Evolutionary conservation across 2,329 filamentous ascomycete genomes (phyloP), one percentile per base, ranked within the genome.

Genomic region (Sporothrix humicola): DNA sequence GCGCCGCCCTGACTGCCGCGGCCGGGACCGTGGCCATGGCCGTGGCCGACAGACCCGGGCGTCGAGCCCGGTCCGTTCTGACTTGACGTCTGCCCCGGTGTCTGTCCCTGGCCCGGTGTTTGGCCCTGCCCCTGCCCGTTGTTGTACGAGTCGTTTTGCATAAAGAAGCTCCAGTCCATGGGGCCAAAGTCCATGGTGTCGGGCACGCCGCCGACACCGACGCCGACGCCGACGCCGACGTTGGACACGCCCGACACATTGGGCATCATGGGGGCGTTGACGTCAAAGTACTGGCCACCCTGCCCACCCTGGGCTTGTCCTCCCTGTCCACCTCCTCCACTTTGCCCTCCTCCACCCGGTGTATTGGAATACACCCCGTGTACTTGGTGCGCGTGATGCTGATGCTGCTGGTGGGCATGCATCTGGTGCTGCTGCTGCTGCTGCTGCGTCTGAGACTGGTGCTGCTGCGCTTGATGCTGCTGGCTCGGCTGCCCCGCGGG

Each of bases 161-260:
- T 81, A 69, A 87, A 79, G 52, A 84, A 84, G 42, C 82, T 83
- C 85, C 85, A 87, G 76, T 87, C 85, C 84, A 87, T 84, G 44
- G 84, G 76, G 0, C 76, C 77, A 63, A 80, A 77, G 58, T 81
- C 81, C 63, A 80, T 73, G 50, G 73, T 71, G 6, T 74, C 76
- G 31, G 74, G 77, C 3, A 75, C 73, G 17, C 52, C 52, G 52
- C 52, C 17, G 52, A 54, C 52, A 56, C 12, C 5, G 31, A 75
- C 72, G 17, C 54, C 69, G 63, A 75, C 72, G 15, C 54, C 68
- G 61, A 65, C 61, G 9, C 37, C 44, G 59, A 78, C 79, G 37
- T 3, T 37, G 31, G 31, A 37, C 31, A 37, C 31, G 31, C 31
- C 31, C 4, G 31, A 37, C 31, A 37, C 31, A 37, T 37, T 37